Percentiles rank a stretch among this genome's conserved stretches.
phyloP scores from a whole-genome alignment of 768 basidiomycete genomes.

The Mycena indigotica region DNA sequence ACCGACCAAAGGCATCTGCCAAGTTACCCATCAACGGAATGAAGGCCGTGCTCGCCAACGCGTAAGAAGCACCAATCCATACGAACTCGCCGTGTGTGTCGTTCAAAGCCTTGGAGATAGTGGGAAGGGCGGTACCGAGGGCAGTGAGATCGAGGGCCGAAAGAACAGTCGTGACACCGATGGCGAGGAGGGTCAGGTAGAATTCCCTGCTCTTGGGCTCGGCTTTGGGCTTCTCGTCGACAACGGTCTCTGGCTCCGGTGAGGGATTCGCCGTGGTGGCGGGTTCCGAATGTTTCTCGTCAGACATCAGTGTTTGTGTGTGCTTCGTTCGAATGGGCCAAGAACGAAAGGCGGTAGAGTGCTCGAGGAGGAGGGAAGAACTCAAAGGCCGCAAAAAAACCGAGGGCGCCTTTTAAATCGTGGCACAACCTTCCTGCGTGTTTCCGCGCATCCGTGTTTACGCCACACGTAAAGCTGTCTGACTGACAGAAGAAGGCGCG shows the following conservation, averaged over 20 bases:
- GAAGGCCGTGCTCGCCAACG: conserved; percentile 41
- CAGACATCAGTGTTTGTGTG: neutral
- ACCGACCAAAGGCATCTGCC: conserved; percentile 38
- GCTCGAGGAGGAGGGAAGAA: neutral
- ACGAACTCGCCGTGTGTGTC: conserved; percentile 22
- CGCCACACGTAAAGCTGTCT: neutral
- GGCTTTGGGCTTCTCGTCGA: neutral
- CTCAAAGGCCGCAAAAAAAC: neutral
- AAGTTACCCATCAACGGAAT: conserved; percentile 40
- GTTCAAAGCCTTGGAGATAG: conserved; percentile 17
- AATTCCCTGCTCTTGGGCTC: conserved; percentile 20
- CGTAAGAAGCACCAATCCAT: conserved; percentile 39
- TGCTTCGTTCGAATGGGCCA: neutral
- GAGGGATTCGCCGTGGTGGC: neutral
- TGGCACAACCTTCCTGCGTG: neutral
- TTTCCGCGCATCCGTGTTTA: neutral
- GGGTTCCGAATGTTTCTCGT: neutral
- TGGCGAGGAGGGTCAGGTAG: conserved; percentile 18
- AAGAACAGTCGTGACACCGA: conserved; percentile 18
- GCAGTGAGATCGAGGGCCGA: conserved; percentile 20
- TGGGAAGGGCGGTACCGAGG: conserved; percentile 21
- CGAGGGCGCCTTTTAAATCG: neutral
- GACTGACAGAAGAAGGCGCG: neutral
- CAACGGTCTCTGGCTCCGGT: neutral
- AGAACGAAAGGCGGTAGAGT: neutral